Base-by-base conservation (phyloP, 495 filamentous ascomycete species). In the Elasticomyces elasticus region DNA sequence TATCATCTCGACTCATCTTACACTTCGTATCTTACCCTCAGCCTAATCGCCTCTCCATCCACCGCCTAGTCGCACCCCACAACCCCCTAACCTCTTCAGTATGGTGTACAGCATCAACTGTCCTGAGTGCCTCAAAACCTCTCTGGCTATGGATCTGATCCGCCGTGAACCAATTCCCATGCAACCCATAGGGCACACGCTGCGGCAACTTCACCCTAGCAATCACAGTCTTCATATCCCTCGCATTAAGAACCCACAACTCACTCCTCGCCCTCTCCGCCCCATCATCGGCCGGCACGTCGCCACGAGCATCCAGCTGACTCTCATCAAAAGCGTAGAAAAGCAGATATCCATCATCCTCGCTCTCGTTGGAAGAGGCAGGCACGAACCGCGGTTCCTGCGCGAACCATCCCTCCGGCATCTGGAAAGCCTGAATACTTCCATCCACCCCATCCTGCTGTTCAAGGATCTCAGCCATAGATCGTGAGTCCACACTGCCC, bases 201-300 rank as follows among this genome's bases (percentile, higher is more conserved):
- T 82, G 80, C 17, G 81, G 80, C 43, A 85, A 64, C 27, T 62
- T 56, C 30, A 85, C 70, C 50, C 62, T 73, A 10, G 73, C 76
- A 24, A 81, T 66, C 0, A 84, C 71, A 6, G 76, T 69, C 41
- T 54, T 69, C 79, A 85, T 83, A 10, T 67, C 68, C 47, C 56
- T 70, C 15, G 80, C 81, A 60, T 84, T 73, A 47, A 84, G 72
- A 27, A 85, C 68, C 81, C 82, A 85, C n/a, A 84, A 66, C 67
- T 84, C 80, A 20, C 73, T 76, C 30, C 57, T 69, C 0, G 81
- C 73, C 6, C 50, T 45, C 0, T 7, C 10, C 13, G 28, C 19
- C 12, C 5, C n/a, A 11, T 19, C 22, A 27, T 62, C 59, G n/a
- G 38, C 2, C 7, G 53, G 56, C 20, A 51, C 54, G 15, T 57